Percentiles rank a stretch among this genome's conserved stretches.
Conservation (phyloP, 768 basidiomycete genomes). For the Lentinula edodes region DNA sequence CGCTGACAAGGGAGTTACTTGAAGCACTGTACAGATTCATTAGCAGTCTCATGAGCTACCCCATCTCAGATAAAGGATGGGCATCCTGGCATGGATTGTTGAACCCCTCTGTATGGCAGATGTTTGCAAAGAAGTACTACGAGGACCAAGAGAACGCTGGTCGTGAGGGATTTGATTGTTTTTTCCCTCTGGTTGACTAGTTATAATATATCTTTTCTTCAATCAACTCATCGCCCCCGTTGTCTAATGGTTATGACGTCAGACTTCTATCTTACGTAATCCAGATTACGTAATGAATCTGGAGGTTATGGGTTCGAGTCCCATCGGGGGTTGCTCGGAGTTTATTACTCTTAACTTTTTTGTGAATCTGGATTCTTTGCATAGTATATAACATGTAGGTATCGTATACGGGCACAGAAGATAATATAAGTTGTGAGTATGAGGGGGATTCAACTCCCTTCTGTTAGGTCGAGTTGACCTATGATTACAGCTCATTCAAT, state of each 20-base stretch:
- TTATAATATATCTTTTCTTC: not conserved
- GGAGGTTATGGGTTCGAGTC: slow-evolving; percentile 1
- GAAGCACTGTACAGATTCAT: not conserved
- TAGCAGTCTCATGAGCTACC: not conserved
- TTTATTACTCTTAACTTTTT: not conserved
- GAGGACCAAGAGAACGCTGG: not conserved
- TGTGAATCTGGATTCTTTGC: too few species aligned
- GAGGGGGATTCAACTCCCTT: too few species aligned
- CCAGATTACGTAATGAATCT: not conserved
- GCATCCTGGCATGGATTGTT: not conserved
- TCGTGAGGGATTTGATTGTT: not conserved
- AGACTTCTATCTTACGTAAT: not conserved
- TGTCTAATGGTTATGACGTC: slow-evolving; percentile 4
- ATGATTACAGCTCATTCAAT: too few species aligned
- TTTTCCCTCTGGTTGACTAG: not conserved
- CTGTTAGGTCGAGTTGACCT: too few species aligned
- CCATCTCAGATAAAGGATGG: not conserved
- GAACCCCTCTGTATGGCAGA: not conserved
- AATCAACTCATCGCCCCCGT: not conserved
- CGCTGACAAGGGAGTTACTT: not conserved
- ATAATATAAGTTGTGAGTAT: too few species aligned
- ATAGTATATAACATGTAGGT: too few species aligned
- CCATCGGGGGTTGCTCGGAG: not conserved
- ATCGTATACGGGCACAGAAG: too few species aligned
- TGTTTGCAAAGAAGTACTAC: not conserved